Percentiles rank a stretch among this genome's conserved stretches.
Conservation (phyloP, 306 rosid genomes). For the Prunus campanulata region DNA sequence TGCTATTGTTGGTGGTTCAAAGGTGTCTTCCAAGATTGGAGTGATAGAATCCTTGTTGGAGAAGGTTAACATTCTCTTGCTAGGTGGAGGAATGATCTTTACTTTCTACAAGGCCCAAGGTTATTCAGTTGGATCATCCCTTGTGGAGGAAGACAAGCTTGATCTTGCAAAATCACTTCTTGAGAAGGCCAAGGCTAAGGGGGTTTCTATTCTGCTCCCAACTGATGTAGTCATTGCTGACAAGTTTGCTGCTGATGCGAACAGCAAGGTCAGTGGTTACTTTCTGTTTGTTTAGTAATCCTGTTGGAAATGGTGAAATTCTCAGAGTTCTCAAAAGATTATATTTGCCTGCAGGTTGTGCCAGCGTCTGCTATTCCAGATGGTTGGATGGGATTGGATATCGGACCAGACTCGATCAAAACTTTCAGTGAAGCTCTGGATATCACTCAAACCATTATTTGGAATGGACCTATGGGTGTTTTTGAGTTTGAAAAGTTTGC, state of each 20-base stretch:
- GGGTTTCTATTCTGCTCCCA: constrained; percentile 85
- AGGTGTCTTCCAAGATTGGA: constrained; percentile 92
- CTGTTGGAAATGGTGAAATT: not conserved
- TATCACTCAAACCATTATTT: constrained; percentile 65
- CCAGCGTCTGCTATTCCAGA: constrained; percentile 82
- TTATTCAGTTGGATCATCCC: constrained; percentile 74
- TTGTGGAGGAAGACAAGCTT: constrained; percentile 84
- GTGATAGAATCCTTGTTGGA: constrained; percentile 88
- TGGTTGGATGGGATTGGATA: constrained; percentile 98
- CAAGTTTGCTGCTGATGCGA: constrained; percentile 89
- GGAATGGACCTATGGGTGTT: constrained; percentile 99
- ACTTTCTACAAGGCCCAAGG: constrained; percentile 99
- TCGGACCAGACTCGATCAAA: constrained; percentile 88
- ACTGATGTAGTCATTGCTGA: constrained; percentile 85
- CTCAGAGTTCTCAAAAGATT: not conserved
- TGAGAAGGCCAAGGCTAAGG: constrained; percentile 83
- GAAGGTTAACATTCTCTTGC: constrained; percentile 68
- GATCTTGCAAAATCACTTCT: constrained; percentile 71
- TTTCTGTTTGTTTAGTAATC: not conserved
- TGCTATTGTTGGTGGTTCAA: constrained; percentile 90
- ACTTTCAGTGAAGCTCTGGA: constrained; percentile 72
- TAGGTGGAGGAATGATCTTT: constrained; percentile 94
- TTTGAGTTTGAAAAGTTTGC: constrained; percentile 92
- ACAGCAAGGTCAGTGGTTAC: constrained; percentile 58
- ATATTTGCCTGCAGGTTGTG: constrained; percentile 52